Percentiles rank a stretch among this genome's conserved stretches.
phyloP scores from a whole-genome alignment of 345 rosid species.

The Eucalyptus pauciflora region DNA sequence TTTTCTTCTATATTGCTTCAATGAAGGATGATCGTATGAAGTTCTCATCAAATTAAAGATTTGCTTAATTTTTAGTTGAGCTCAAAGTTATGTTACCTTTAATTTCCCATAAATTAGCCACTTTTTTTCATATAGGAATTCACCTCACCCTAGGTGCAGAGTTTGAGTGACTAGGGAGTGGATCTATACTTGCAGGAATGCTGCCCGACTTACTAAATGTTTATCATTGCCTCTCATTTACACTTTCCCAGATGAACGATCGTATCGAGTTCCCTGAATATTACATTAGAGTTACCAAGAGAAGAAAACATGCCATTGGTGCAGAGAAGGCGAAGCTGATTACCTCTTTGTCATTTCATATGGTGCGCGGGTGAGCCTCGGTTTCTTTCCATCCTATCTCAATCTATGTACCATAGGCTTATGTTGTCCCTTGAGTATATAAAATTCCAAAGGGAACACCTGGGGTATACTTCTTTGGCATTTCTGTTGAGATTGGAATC shows the following conservation, averaged over 20 bases:
- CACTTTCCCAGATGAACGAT: slow-evolving; percentile 34
- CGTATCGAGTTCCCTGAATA: slow-evolving; percentile 13
- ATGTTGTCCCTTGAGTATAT: not conserved
- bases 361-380: slow-evolving; percentile 35
- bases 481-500: not conserved
- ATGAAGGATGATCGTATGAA: not conserved
- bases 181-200: not conserved
- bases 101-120: not conserved
- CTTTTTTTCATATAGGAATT: not conserved
- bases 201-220: not conserved
- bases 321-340: slow-evolving; percentile 34
- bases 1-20: not conserved
- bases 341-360: slow-evolving; percentile 48
- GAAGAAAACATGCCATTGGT: slow-evolving; percentile 42
- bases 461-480: not conserved
- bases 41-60: not conserved
- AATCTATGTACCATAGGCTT: not conserved
- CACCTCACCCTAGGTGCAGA: not conserved
- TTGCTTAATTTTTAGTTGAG: not conserved
- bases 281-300: slow-evolving; percentile 52
- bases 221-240: not conserved
- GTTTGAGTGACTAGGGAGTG: not conserved
- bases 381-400: not conserved
- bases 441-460: not conserved
- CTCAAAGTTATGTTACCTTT: not conserved